phyloP scores from a whole-genome alignment of 352 stramenopile genomes.

The Albugo laibachii region DNA sequence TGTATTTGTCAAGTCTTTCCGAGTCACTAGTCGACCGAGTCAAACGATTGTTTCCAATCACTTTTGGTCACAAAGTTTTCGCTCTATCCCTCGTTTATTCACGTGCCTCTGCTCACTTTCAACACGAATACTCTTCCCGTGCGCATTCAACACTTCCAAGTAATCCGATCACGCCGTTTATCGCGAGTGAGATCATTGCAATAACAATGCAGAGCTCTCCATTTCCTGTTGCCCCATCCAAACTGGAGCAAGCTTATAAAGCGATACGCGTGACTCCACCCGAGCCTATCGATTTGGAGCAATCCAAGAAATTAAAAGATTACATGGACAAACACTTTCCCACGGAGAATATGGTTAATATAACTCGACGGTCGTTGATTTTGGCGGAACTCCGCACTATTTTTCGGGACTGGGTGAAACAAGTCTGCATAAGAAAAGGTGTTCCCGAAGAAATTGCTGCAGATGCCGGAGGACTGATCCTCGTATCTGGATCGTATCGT shows the following conservation, averaged over 20 bases:
- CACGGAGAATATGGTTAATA: slow-evolving; percentile 58
- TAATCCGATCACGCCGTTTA: too few relatives aligned
- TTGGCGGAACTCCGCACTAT: slow-evolving; percentile 64
- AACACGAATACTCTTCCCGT: too few relatives aligned
- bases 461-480: slow-evolving; percentile 71
- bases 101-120: too few relatives aligned
- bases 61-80: too few relatives aligned
- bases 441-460: slow-evolving; percentile 71
- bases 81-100: too few relatives aligned
- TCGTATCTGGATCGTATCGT: slow-evolving; percentile 86
- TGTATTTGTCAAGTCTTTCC: too few relatives aligned
- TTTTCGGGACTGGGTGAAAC: slow-evolving; percentile 75
- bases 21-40: too few relatives aligned
- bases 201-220: slow-evolving; percentile 17
- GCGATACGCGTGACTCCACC: slow-evolving; percentile 71
- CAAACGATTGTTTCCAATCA: too few relatives aligned
- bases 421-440: slow-evolving; percentile 61
- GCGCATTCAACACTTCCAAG: too few relatives aligned
- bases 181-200: too few relatives aligned
- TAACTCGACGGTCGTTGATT: slow-evolving; percentile 70
- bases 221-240: slow-evolving; percentile 43
- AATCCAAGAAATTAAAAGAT: slow-evolving; percentile 51
- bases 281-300: slow-evolving; percentile 64
- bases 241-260: slow-evolving; percentile 79
- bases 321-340: slow-evolving; percentile 73